These are phyloP conservation scores for Hericium rajendrae DNA, from an alignment of 768 basidiomycete genomes.

Conservation along the genomic window DNA sequence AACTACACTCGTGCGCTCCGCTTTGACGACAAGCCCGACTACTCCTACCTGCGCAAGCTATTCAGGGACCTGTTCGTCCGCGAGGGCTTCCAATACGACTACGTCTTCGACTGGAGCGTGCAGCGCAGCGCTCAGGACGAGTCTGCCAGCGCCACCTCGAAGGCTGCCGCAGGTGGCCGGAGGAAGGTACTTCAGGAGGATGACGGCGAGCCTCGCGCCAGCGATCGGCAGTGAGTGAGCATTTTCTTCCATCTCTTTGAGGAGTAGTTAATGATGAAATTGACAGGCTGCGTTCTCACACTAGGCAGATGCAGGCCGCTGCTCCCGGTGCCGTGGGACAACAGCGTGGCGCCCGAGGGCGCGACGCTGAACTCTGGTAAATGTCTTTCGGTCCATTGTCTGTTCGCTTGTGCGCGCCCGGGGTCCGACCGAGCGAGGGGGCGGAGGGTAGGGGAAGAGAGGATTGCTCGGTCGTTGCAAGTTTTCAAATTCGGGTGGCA, in stretches of 20 bases:
- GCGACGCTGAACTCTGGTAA: slow-evolving; percentile 42
- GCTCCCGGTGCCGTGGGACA: slow-evolving; percentile 41
- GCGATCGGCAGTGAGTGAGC: slow-evolving; percentile 69
- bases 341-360: slow-evolving; percentile 32
- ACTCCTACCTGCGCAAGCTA: slow-evolving; percentile 97
- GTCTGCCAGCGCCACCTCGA: slow-evolving; percentile 46
- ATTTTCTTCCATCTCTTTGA: slow-evolving; percentile 12
- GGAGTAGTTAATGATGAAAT: background rate
- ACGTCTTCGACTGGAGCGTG: slow-evolving; percentile 98
- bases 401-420: slow-evolving; percentile 30
- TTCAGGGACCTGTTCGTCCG: slow-evolving; percentile 98
- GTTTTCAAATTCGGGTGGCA: slow-evolving; percentile 25
- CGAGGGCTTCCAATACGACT: slow-evolving; percentile 98
- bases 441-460: slow-evolving; percentile 34
- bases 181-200: slow-evolving; percentile 81
- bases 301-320: slow-evolving; percentile 62
- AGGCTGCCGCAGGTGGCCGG: slow-evolving; percentile 43
- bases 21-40: slow-evolving; percentile 99
- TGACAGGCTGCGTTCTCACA: slow-evolving; percentile 77
- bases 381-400: slow-evolving; percentile 6
- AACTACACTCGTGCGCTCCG: slow-evolving; percentile 98
- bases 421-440: slow-evolving; percentile 36
- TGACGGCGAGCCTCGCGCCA: slow-evolving; percentile 65
- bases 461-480: slow-evolving; percentile 25
- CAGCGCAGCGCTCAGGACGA: slow-evolving; percentile 69